A percentile compares a stretch with the other conserved stretches of the same genome.
phyloP scores from a whole-genome alignment of 148 eudicot species.

The Amaranthus palmeri region DNA sequence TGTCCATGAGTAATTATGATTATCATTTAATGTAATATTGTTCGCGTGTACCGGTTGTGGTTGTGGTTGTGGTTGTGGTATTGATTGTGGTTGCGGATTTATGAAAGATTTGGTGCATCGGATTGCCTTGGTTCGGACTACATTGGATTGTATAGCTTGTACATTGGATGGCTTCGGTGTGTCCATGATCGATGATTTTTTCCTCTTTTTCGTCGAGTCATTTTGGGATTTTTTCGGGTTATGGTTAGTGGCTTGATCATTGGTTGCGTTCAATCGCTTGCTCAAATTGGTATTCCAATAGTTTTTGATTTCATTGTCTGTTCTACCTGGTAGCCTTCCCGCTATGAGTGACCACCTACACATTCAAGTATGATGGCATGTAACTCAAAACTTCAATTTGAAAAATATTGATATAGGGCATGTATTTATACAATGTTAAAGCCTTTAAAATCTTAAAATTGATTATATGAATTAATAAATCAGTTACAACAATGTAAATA shows the following conservation, averaged over 20 bases:
- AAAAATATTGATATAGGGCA: not conserved
- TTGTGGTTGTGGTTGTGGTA: not conserved
- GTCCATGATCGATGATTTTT: not conserved
- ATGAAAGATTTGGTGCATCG: constrained; percentile 35
- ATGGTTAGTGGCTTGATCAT: constrained; percentile 2
- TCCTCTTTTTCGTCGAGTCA: not conserved
- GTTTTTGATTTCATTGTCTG: constrained; percentile 45
- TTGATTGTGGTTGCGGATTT: constrained; percentile 18
- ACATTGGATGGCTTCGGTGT: not conserved
- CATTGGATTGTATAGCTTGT: constrained; percentile 7
- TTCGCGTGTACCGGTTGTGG: not conserved
- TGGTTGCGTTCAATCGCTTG: constrained; percentile 23
- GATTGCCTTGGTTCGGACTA: constrained; percentile 37
- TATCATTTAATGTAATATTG: not conserved
- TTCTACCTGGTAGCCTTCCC: constrained; percentile 43
- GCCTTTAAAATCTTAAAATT: too few species aligned
- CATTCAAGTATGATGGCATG: not conserved
- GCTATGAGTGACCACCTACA: constrained; percentile 43
- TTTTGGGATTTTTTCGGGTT: constrained; percentile 10
- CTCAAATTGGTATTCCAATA: constrained; percentile 43
- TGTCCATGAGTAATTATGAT: not conserved
- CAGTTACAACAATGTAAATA: too few species aligned
- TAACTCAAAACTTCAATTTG: not conserved
- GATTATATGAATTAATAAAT: too few species aligned
- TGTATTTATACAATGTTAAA: too few species aligned